phyloP scores from a whole-genome alignment of 768 basidiomycete species.

The Dictyophora rubrovolvata region DNA sequence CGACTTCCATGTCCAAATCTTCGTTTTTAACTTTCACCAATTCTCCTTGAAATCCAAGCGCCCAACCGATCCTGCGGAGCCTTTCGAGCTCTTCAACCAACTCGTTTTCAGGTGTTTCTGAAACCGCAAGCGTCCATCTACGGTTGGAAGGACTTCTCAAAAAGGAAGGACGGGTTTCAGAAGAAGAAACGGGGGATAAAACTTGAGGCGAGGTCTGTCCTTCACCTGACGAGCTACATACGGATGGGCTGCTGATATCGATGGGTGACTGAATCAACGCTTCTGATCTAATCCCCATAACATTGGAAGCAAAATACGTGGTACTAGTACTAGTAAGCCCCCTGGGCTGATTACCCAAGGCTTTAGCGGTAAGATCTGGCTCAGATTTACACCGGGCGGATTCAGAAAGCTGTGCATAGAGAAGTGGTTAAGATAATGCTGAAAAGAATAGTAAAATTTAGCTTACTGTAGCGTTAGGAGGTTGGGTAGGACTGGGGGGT shows the following conservation, averaged over 20 bases:
- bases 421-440: background rate
- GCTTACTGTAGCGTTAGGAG: background rate
- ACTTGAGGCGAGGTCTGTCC: background rate
- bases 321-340: background rate
- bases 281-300: background rate
- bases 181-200: background rate
- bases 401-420: background rate
- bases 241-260: background rate
- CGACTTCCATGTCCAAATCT: background rate
- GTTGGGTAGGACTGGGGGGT: background rate
- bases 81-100: constrained; percentile 23
- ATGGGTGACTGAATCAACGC: background rate
- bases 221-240: background rate
- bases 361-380: background rate
- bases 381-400: background rate
- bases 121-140: constrained; percentile 24
- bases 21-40: background rate
- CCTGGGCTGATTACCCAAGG: background rate
- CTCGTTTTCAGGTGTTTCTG: constrained; percentile 23
- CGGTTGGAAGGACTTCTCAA: constrained; percentile 9
- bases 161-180: background rate
- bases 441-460: too few species aligned
- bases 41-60: constrained; percentile 8
- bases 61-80: constrained; percentile 17
- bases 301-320: background rate